Conservation (phyloP, 192 early-diverging fungal genomes). For the Dispira simplex region DNA sequence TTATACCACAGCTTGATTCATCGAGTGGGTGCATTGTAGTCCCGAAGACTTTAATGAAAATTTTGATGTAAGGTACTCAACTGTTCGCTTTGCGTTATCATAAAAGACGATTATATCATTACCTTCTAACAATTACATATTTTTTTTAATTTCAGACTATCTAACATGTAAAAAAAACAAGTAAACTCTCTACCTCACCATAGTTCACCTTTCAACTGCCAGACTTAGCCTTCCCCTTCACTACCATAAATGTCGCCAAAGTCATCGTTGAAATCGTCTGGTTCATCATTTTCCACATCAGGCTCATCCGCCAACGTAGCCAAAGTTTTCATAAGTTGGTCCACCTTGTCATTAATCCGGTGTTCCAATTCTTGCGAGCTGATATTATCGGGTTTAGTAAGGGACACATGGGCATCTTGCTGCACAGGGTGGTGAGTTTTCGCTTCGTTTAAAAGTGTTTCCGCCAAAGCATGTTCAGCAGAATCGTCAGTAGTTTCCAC, state of each 20-base stretch:
- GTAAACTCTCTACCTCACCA: background rate
- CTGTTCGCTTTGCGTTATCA: background rate
- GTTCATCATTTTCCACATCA: background rate
- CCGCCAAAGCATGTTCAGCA: background rate
- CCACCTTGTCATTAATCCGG: background rate
- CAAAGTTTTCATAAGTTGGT: background rate
- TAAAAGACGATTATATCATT: background rate
- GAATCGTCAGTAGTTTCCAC: background rate
- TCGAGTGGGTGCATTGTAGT: no score
- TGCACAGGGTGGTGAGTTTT: background rate
- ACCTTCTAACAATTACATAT: no score
- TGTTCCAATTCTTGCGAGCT: background rate
- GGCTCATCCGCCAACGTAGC: background rate
- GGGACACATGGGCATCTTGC: background rate
- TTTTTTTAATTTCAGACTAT: background rate
- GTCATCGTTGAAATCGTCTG: background rate
- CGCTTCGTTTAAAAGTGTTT: background rate
- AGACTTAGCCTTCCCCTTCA: background rate
- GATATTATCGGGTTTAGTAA: background rate
- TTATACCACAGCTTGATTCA: no score
- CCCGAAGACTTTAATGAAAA: no score
- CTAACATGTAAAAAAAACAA: background rate
- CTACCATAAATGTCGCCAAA: slow-evolving; percentile 6
- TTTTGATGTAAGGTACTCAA: background rate
- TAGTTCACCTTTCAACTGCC: background rate